Conservation (phyloP, 2,329 filamentous ascomycete species). For the Diaporthe sp. region DNA sequence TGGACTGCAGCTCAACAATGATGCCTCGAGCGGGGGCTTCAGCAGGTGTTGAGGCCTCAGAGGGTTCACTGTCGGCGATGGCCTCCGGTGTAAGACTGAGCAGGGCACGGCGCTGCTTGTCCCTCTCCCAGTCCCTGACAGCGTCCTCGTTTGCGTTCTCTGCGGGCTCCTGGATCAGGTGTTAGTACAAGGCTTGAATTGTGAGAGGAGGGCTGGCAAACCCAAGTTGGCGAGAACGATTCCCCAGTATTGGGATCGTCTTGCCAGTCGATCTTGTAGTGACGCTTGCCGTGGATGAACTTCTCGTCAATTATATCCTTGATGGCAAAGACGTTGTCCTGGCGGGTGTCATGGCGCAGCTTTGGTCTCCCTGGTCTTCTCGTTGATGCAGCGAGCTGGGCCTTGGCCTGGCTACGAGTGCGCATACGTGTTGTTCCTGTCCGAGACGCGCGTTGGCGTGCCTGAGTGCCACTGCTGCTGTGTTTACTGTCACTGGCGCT, state of each 20-base stretch:
- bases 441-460: not conserved
- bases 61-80: constrained; percentile 2
- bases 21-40: constrained; percentile 18
- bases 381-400: not conserved
- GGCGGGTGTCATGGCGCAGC: constrained; percentile 16
- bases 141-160: constrained; percentile 48
- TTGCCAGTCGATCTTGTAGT: constrained; percentile 71
- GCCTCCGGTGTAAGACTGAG: constrained; percentile 7
- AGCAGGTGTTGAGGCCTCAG: constrained; percentile 18
- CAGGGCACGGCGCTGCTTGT: constrained; percentile 41
- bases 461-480: not conserved
- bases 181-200: constrained; percentile 11
- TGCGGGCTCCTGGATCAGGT: constrained; percentile 45
- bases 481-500: not conserved
- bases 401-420: constrained; percentile 11
- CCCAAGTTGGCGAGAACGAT: constrained; percentile 66
- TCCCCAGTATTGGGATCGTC: constrained; percentile 63
- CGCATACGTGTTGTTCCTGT: not conserved
- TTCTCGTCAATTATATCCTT: constrained; percentile 56
- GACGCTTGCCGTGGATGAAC: constrained; percentile 45
- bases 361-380: constrained; percentile 34
- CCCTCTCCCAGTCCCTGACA: constrained; percentile 47
- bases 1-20: constrained; percentile 38
- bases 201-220: constrained; percentile 44
- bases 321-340: constrained; percentile 46